phyloP scores from a whole-genome alignment of 2,329 filamentous ascomycete species.

The Cyphellophora attinorum region DNA sequence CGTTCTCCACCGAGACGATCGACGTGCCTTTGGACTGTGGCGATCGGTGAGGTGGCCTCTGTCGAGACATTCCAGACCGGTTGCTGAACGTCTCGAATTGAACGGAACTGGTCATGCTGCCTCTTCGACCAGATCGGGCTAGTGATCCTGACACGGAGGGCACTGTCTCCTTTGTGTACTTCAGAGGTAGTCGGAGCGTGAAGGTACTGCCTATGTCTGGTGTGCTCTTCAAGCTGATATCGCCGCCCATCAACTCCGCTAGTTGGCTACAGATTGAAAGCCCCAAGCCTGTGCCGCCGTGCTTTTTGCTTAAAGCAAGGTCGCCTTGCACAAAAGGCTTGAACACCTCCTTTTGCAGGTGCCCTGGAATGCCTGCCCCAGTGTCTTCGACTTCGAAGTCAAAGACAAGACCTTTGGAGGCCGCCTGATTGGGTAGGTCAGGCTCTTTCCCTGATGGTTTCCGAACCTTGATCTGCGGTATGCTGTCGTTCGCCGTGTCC shows the following conservation, averaged over 20 bases:
- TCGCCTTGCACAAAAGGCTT: conserved; percentile 90
- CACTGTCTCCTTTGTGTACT: conserved; percentile 59
- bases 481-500: not conserved
- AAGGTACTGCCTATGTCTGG: conserved; percentile 69
- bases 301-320: conserved; percentile 76
- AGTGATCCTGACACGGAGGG: conserved; percentile 21
- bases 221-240: conserved; percentile 60
- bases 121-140: conserved; percentile 2
- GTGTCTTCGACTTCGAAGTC: conserved; percentile 84
- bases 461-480: not conserved
- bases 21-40: conserved; percentile 5
- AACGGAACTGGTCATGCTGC: conserved; percentile 6
- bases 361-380: conserved; percentile 69
- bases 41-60: conserved; percentile 3
- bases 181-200: conserved; percentile 69
- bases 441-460: conserved; percentile 1
- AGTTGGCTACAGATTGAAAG: conserved; percentile 81
- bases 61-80: conserved; percentile 3
- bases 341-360: conserved; percentile 73
- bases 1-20: conserved; percentile 4
- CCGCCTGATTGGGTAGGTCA: conserved; percentile 17
- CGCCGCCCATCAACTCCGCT: conserved; percentile 75
- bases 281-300: conserved; percentile 75
- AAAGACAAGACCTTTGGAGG: conserved; percentile 56
- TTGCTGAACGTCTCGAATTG: conserved; percentile 8